These are phyloP conservation scores for Collybia sp. DNA, from an alignment of 768 basidiomycete genomes.

Conservation along the genomic window DNA sequence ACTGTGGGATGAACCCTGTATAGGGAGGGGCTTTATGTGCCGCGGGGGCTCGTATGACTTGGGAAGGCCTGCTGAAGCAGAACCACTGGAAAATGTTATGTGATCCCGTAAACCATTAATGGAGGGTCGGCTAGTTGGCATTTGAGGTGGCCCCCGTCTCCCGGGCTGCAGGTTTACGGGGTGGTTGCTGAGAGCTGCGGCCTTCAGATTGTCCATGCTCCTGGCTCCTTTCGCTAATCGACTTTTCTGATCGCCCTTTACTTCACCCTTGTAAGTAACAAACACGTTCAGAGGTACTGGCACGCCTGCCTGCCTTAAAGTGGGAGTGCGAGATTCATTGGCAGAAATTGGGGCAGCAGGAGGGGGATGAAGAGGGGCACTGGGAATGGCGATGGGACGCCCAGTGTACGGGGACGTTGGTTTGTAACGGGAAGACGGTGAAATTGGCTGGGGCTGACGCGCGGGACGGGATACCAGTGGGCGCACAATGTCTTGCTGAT, in stretches of 20 bases:
- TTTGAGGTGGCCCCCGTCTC: constrained; percentile 24
- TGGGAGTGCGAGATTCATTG: constrained; percentile 26
- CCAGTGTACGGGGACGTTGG: constrained; percentile 26
- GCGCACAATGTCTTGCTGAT: constrained; percentile 6
- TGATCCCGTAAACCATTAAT: constrained; percentile 16
- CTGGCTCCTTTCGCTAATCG: constrained; percentile 38
- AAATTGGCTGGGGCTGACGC: constrained; percentile 23
- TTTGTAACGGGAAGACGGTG: constrained; percentile 23
- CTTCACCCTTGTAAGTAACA: constrained; percentile 48
- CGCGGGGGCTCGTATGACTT: constrained; percentile 41
- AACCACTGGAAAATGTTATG: constrained; percentile 11
- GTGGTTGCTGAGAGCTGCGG: constrained; percentile 21
- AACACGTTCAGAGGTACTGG: constrained; percentile 43
- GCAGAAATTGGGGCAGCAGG: constrained; percentile 27
- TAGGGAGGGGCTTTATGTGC: constrained; percentile 32
- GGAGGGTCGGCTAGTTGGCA: constrained; percentile 28
- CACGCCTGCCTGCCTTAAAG: constrained; percentile 31
- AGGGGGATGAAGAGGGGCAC: constrained; percentile 32
- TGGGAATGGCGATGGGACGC: constrained; percentile 27
- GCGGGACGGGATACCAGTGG: constrained; percentile 3
- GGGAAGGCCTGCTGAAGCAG: constrained; percentile 26
- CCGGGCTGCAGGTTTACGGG: constrained; percentile 30
- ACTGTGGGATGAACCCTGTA: constrained; percentile 27
- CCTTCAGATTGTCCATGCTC: constrained; percentile 54
- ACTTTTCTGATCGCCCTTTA: constrained; percentile 31